Evolutionary conservation across 495 filamentous ascomycete species (phyloP).

Genomic region (Trichoderma virens): DNA sequence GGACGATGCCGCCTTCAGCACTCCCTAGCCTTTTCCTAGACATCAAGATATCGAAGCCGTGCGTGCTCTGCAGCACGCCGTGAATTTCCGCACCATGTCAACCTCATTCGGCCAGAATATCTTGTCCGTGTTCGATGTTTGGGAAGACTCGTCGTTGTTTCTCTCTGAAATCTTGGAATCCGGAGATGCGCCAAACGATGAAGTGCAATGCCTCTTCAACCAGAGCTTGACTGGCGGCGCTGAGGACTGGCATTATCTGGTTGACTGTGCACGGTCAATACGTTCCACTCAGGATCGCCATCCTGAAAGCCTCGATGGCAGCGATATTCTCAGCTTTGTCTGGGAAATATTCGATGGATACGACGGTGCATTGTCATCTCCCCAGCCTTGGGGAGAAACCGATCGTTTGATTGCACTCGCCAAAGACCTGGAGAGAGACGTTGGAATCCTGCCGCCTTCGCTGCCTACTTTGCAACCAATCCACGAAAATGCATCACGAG

Average conservation of each 20-base stretch:
- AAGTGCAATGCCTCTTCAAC: neutral
- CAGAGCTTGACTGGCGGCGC: neutral
- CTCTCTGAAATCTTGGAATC: neutral
- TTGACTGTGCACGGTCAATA: neutral
- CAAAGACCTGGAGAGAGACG: constrained; percentile 1
- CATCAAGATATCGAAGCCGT: neutral
- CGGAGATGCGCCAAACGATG: neutral
- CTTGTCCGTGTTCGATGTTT: neutral
- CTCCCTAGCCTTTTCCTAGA: neutral
- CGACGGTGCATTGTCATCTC: neutral
- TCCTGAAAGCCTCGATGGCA: neutral
- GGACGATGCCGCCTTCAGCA: neutral
- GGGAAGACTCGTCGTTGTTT: neutral
- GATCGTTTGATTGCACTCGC: constrained; percentile 7
- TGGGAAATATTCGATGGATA: neutral
- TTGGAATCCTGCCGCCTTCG: neutral
- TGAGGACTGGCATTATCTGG: constrained; percentile 2
- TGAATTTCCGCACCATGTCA: neutral
- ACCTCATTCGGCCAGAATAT: neutral
- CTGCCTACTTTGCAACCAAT: neutral
- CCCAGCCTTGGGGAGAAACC: neutral
- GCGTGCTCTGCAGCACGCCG: neutral
- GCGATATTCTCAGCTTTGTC: neutral
- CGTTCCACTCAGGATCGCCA: neutral
- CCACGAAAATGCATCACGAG: neutral